Base-by-base conservation (phyloP, 306 rosid genomes). In the Vachellia collinsii region DNA sequence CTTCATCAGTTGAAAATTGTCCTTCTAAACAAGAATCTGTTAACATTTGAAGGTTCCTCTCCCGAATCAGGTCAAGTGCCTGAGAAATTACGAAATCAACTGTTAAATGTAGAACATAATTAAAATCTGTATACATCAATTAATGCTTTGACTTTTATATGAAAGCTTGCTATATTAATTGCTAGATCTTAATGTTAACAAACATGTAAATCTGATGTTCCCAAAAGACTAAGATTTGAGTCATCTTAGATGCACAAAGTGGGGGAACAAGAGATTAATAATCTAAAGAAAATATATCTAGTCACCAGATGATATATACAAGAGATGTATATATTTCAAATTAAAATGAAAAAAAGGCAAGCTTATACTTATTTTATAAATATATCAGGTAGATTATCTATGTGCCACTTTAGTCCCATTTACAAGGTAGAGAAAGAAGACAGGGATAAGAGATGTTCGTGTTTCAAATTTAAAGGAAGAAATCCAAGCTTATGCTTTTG, bases 31-130 rank as follows among this genome's bases (percentile, higher is more conserved):
- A 93, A 71, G 99, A 95, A 85, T 95, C 99, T 53, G 96, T 87
- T 29, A 95, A 89, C 89, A 85, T 90, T 76, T 87, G 90, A 84
- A 93, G 83, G 86, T 93, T 90, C 87, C 90, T 87, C 90, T 93
- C 98, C 75, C 95, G 89, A 80, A 95, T 95, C 74, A 95, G 87
- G 87, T 95, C 99, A 41, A 95, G 97, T 74, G 99, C 99, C 99
- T 95, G 81, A 59, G 77, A 12, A 12, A 6, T 83, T 22, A 82
- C 43, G 74, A 39, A 78, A 86, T 70, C 19, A 63, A 23, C 81
- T 48, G 51, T 84, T 53, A 86, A 70, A 72, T 51, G 69, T 56
- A 76, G 70, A 86, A 38, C 70, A 38, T 54, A 59, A 80, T 42
- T 59, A 69, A 79, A 81, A 71, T 20, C 36, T 63, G 72, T 13